A percentile compares a stretch with the other conserved stretches of the same genome.
Conservation (phyloP, 2,329 filamentous ascomycete species). For the Colletotrichum incanum region DNA sequence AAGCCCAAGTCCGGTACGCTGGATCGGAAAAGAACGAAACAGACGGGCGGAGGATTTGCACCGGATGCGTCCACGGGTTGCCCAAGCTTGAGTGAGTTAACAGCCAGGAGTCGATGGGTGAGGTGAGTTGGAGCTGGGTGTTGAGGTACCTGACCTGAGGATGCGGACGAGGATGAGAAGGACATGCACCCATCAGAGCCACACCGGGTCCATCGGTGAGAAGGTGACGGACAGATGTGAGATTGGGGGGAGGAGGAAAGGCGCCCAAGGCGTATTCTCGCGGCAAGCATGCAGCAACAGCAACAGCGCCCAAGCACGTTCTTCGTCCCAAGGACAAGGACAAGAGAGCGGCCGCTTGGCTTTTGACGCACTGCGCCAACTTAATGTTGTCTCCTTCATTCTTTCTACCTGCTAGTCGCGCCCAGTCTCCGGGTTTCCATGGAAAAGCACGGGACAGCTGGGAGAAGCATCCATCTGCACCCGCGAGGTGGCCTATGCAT, state of each 20-base stretch:
- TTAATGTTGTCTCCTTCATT: neutral
- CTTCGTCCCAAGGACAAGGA: slow-evolving; percentile 10
- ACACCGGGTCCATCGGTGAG: slow-evolving; percentile 13
- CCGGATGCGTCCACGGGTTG: slow-evolving; percentile 16
- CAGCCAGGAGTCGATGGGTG: neutral
- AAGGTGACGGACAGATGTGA: slow-evolving; percentile 16
- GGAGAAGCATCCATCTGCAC: neutral
- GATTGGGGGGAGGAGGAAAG: neutral
- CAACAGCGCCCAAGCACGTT: neutral
- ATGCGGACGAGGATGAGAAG: neutral
- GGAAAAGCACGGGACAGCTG: slow-evolving; percentile 15
- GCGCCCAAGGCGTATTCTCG: neutral
- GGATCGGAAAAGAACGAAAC: slow-evolving; percentile 7
- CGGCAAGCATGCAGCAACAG: neutral
- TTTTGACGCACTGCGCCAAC: neutral
- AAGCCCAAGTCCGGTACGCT: slow-evolving; percentile 6
- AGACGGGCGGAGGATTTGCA: neutral
- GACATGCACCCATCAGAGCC: slow-evolving; percentile 6
- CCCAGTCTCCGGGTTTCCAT: too few relatives aligned
- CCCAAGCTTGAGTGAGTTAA: neutral
- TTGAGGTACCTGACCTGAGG: neutral
- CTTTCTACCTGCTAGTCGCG: neutral
- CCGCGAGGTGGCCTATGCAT: slow-evolving; percentile 4
- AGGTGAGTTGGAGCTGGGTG: neutral
- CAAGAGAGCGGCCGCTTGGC: neutral